Evolutionary conservation across 768 basidiomycete genomes (phyloP).

Genomic region (Mycena olivaceomarginata): DNA sequence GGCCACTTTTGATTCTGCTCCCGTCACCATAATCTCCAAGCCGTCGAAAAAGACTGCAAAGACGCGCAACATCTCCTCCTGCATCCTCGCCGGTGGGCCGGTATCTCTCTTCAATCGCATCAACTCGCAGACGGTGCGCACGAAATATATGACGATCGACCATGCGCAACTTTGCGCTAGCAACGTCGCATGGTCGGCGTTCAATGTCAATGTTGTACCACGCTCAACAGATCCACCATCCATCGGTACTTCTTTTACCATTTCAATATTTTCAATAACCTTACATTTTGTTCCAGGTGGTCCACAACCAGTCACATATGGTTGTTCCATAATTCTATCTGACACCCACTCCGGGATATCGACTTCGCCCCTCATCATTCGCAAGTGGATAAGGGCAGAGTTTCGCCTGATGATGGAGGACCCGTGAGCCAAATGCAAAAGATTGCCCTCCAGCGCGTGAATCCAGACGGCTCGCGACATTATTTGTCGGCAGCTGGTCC

Average conservation of each 20-base stretch:
- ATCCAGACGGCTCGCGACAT: conserved; percentile 88
- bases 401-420: conserved; percentile 91
- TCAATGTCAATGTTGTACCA: conserved; percentile 93
- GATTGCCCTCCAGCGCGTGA: conserved; percentile 91
- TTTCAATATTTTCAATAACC: conserved; percentile 57
- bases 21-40: conserved; percentile 96
- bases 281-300: conserved; percentile 70
- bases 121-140: conserved; percentile 97
- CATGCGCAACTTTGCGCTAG: conserved; percentile 90
- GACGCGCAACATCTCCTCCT: conserved; percentile 93
- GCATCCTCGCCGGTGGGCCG: conserved; percentile 92
- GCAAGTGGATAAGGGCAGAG: conserved; percentile 93
- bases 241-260: conserved; percentile 81
- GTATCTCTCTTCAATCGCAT: conserved; percentile 97
- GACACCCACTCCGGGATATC: conserved; percentile 91
- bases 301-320: conserved; percentile 93
- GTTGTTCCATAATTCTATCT: conserved; percentile 90
- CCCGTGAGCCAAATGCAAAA: conserved; percentile 98
- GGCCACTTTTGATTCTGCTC: conserved; percentile 95
- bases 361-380: conserved; percentile 90
- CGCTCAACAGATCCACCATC: conserved; percentile 79
- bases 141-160: conserved; percentile 98
- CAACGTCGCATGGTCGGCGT: conserved; percentile 94
- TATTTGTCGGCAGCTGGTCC: conserved; percentile 94
- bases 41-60: conserved; percentile 98